A percentile compares a stretch with the other conserved stretches of the same genome.
These are phyloP conservation scores for Emergomyces pasteurianus DNA, from an alignment of 2,329 filamentous ascomycete species.

Conservation along the genomic window DNA sequence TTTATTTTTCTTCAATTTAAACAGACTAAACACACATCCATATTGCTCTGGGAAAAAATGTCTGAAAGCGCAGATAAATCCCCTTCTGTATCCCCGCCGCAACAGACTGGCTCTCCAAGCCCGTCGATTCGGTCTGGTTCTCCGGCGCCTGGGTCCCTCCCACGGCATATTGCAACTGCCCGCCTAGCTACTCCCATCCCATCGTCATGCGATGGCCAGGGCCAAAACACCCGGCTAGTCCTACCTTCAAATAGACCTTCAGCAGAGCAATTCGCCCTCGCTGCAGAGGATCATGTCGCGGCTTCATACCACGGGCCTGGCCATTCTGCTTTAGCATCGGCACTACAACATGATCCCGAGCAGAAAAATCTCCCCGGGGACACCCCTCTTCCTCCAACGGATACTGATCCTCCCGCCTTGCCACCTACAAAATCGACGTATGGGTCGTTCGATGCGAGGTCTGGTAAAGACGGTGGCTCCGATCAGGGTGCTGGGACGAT, in stretches of 20 bases:
- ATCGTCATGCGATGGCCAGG: conserved; percentile 29
- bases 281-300: conserved; percentile 45
- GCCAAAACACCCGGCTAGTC: conserved; percentile 37
- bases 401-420: conserved; percentile 31
- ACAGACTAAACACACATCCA: not conserved
- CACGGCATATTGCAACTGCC: conserved; percentile 42
- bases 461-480: conserved; percentile 36
- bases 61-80: conserved; percentile 27
- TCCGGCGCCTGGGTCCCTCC: conserved; percentile 30
- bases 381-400: conserved; percentile 29
- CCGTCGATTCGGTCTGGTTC: conserved; percentile 22
- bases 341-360: conserved; percentile 64
- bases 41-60: conserved; percentile 14
- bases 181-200: conserved; percentile 46
- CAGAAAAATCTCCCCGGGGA: conserved; percentile 31
- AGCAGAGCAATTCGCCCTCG: conserved; percentile 48
- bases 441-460: conserved; percentile 69
- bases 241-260: conserved; percentile 33
- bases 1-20: conserved; percentile 11
- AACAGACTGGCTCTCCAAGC: conserved; percentile 11
- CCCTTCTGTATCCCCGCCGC: conserved; percentile 11
- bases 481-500: conserved; percentile 47
- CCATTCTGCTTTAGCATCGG: conserved; percentile 76
- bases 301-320: conserved; percentile 62
- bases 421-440: conserved; percentile 64